Evolutionary conservation across 352 stramenopile species (phyloP), one percentile per base, ranked within the genome.

Genomic region (Phytophthora multivora): DNA sequence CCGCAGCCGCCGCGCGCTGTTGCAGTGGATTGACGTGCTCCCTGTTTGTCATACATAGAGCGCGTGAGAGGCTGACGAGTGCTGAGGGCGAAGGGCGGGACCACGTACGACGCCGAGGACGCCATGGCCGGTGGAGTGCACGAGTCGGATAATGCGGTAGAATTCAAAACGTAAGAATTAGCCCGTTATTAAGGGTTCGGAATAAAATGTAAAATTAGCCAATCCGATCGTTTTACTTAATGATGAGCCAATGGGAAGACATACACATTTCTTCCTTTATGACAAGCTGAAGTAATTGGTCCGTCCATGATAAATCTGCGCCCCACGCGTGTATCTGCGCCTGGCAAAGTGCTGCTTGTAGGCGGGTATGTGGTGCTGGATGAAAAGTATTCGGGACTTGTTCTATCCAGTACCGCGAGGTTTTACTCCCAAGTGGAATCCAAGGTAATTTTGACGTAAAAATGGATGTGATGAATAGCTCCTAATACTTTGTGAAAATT

Each of bases 321-420:
- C 15, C 18, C 63, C 30, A 66, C 40, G 42, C 65, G 83, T 51
- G 92, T 98, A 38, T 98, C 95, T 38, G 94, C 92, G 35, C 96
- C 97, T 5, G 97, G 97, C n/a, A 99, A 99, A 71, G 90, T 98
- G 47, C 78, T 99, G 31, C 69, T 99, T 40, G 96, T 92, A 7
- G 97, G 97, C 31, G 97, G 97, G 1, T 99, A 99, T 73, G 70
- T 98, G 11, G 91, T 99, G 25, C 79, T 99, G 25, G 90, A 99
- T 60, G 80, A 88, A 18, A 66, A 82, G 4, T 96, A 98, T 72
- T 55, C 79, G 5, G 96, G 96, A 0, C 69, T 98, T 0, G 95
- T 99, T 36, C 49, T 99, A 18, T 88, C 92, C 5, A 90, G 87
- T 11, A 96, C 93, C 7, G 93, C 96, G 30, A 84, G 96, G 40